Base-by-base conservation (phyloP, 306 rosid genomes). In the Gleditsia sinensis region DNA sequence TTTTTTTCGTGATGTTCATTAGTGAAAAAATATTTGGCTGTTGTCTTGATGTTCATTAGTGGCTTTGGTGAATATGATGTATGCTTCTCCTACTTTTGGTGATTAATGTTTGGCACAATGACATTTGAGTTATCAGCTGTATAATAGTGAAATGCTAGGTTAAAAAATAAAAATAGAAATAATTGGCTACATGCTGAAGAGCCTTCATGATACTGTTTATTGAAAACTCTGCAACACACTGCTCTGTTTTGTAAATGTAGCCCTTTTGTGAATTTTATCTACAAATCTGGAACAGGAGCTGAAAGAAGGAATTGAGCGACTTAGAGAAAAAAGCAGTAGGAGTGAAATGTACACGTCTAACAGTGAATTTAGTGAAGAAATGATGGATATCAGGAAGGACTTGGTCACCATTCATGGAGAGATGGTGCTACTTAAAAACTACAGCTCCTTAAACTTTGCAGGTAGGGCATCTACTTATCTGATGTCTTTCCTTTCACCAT, bases 371-470 rank as follows among this genome's bases (percentile, higher is more conserved):
- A 90, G 98, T 76, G 88, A 94, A 82, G 99, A 94, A 85, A 87
- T 88, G 87, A 94, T 94, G 99, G 94, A 87, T 66, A 94, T 92
- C 32, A 94, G 96, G 71, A 92, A 77, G 88, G 98, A 92, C 83
- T 92, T 94, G 17, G 99, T 94, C 68, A 81, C 93, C 80, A 90
- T 94, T 80, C 99, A 94, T 76, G 99, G 99, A 78, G 89, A 88
- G 83, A 92, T 94, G 98, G 97, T 92, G 81, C 98, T 94, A 57
- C 93, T 94, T 1, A 92, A 92, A 83, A 94, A 86, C 76, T 94
- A 92, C 76, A 94, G 99, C 76, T 94, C 98, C 76, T 78, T 94
- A 81, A 94, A 94, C 81, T 94, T 94, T 85, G 96, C 97, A 73
- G 99, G 99, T 92, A 84, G 25, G 37, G 13, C 59, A 59, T 69